Evolutionary conservation across 2,329 filamentous ascomycete genomes (phyloP).

Genomic region (Penicillium sp.): DNA sequence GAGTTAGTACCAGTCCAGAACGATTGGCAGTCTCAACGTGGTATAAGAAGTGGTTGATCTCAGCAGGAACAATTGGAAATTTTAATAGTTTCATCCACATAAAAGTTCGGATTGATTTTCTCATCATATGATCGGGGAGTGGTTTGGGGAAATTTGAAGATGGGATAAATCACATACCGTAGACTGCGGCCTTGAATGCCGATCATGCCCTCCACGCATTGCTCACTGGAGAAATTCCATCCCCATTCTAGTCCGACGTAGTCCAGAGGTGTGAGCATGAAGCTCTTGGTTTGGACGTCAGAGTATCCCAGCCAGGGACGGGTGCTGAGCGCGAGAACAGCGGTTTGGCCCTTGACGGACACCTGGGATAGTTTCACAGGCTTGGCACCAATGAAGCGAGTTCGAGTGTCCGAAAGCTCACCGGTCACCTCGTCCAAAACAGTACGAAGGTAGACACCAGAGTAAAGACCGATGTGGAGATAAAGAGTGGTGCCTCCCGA

Average conservation of each 20-base stretch:
- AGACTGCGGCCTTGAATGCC: conserved; percentile 86
- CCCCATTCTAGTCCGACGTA: conserved; percentile 88
- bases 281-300: conserved; percentile 79
- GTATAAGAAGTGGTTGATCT: conserved; percentile 40
- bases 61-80: conserved; percentile 97
- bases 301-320: conserved; percentile 96
- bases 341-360: conserved; percentile 78
- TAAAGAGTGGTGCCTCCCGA: conserved; percentile 86
- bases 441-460: conserved; percentile 91
- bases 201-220: conserved; percentile 90
- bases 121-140: conserved; percentile 44
- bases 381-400: conserved; percentile 89
- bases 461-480: conserved; percentile 92
- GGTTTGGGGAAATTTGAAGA: conserved; percentile 23
- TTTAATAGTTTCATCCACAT: conserved; percentile 47
- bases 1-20: conserved; percentile 13
- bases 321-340: conserved; percentile 85
- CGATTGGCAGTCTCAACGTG: not conserved
- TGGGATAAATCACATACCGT: conserved; percentile 57
- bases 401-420: conserved; percentile 89
- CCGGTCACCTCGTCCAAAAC: conserved; percentile 94
- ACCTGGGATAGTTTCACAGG: conserved; percentile 87
- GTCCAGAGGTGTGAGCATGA: conserved; percentile 87
- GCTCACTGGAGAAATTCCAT: conserved; percentile 94
- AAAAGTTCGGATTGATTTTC: conserved; percentile 35